Base-by-base conservation (phyloP, 2,329 filamentous ascomycete genomes). In the Karstenula rhodostoma region DNA sequence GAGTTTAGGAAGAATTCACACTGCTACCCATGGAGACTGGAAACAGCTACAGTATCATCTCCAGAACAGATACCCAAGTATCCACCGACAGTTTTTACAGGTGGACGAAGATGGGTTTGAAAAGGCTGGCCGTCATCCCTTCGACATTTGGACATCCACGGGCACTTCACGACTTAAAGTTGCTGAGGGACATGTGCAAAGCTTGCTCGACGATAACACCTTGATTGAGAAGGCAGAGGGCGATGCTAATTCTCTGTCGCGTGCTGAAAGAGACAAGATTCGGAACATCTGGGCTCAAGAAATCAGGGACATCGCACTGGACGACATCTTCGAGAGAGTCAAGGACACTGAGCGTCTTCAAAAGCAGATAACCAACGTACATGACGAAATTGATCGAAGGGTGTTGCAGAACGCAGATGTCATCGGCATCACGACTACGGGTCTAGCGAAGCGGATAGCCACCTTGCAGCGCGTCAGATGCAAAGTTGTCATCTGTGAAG, bases 401-500 rank as follows among this genome's bases (percentile, higher is more conserved):
- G 69, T 79, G 0, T 62, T 83, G 0, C 64, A 72, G 25, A 65
- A 73, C 22, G 83, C 83, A 0, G 74, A 85, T 5, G 78, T 90
- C 4, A 81, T 90, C 46, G 87, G 87, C 0, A 75, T 87, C 1
- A 90, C 87, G 0, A 89, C 87, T 0, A 86, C 84, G 0, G 86
- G 86, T 0, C 75, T 89, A 1, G 87, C 87, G 80, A 87, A 68
- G 75, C 77, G 85, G 17, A 72, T 87, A 0, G 73, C 79, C 0
- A 64, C 85, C 1, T 76, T 90, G 0, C 79, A 81, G 8, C 79
- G 80, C 8, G 60, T 89, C 1, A 69, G 75, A 7, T 77, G 79
- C 33, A 89, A 89, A 61, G 83, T 90, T 0, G 72, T 91, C 17
- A 71, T 91, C 0, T 89, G 86, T 35, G 89, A 92, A 70, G 89